Evolutionary conservation across 2,329 filamentous ascomycete genomes (phyloP).

Genomic region (Periconia sp.): DNA sequence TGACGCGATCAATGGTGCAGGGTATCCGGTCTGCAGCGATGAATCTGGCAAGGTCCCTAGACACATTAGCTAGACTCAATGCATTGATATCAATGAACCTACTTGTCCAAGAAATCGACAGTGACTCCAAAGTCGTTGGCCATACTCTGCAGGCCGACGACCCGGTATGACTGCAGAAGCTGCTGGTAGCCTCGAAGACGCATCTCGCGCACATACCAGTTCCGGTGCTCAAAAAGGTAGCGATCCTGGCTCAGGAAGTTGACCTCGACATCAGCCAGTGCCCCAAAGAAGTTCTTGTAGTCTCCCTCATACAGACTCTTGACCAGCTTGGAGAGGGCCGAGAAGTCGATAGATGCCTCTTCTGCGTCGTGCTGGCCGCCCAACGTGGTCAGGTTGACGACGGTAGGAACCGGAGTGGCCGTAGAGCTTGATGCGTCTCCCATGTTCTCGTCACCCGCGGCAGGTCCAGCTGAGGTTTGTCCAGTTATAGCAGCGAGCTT

Average conservation of each 20-base stretch:
- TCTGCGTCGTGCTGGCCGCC: conserved; percentile 75
- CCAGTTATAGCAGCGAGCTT: conserved; percentile 83
- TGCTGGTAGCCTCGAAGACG: conserved; percentile 94
- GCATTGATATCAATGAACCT: conserved; percentile 46
- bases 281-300: conserved; percentile 92
- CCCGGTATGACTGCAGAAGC: conserved; percentile 93
- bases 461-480: conserved; percentile 79
- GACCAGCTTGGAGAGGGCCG: conserved; percentile 83
- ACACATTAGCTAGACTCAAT: conserved; percentile 16
- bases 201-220: conserved; percentile 99
- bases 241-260: conserved; percentile 93
- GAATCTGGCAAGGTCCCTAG: conserved; percentile 91
- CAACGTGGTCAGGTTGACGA: conserved; percentile 87
- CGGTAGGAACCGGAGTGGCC: conserved; percentile 64
- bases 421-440: conserved; percentile 62
- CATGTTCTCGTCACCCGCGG: conserved; percentile 77
- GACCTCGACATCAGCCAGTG: conserved; percentile 88
- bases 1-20: conserved; percentile 96
- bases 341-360: conserved; percentile 87
- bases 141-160: conserved; percentile 97
- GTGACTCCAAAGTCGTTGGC: conserved; percentile 95
- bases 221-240: conserved; percentile 93
- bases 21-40: conserved; percentile 93
- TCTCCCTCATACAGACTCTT: conserved; percentile 91
- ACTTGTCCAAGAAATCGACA: conserved; percentile 95